Base-by-base conservation (phyloP, 2,329 filamentous ascomycete species). In the Fusarium napiforme region DNA sequence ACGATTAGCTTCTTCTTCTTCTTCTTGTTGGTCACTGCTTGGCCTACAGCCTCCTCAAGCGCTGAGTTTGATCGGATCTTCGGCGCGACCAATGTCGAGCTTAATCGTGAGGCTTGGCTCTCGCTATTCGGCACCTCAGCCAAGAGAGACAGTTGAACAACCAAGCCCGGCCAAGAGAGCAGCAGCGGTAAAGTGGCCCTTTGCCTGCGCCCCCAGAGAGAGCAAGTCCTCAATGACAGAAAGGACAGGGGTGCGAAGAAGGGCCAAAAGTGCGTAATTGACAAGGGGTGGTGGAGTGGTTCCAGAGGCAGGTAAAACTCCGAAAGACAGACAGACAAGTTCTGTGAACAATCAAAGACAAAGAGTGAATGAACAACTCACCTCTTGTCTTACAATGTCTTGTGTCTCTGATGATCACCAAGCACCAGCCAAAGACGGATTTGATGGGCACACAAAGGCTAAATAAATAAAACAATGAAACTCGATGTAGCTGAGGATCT, bases 21-120 rank as follows among this genome's bases (percentile, higher is more conserved):
- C n/a, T 21, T 37, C 42, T 39, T 49, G 26, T 55, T 63, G 64
- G 67, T 56, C 62, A 63, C 55, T 55, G 65, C 73, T 76, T 77
- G 73, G 73, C 73, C 37, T 68, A 46, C 62, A 58, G 55, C 62
- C 62, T 43, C 62, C 58, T 46, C 42, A 56, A 65, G 42, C 65
- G 70, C 60, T 69, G 65, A 58, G 66, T 71, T 71, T 74, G 72
- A 71, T 77, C 70, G 65, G 74, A 67, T 77, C 67, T 73, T 77
- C 75, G 75, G 75, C 74, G 74, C 65, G 32, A 61, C 50, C 42
- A 65, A 53, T 57, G 60, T 71, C 57, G 50, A 74, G 68, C 36
- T 42, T 37, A 53, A 55, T 21, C 36, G 43, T 59, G 60, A 60
- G 72, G 72, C 72, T 75, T 75, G 72, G 72, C 72, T 64, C 53